These are phyloP conservation scores for Euphorbia tirucalli DNA, from an alignment of 345 rosid species.

Conservation along the genomic window DNA sequence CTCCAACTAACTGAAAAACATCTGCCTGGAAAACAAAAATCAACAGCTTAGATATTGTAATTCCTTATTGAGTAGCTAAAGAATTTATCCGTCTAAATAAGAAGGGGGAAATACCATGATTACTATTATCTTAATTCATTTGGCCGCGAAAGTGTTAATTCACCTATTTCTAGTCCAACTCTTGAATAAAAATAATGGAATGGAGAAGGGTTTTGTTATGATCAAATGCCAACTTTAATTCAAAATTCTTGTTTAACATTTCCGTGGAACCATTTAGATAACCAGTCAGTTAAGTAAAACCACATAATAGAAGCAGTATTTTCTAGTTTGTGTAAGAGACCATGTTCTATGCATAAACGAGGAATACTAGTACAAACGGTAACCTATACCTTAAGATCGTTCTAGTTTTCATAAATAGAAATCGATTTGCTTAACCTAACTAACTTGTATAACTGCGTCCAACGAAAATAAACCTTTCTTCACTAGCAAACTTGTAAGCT, in stretches of 20 bases:
- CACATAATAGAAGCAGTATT: background rate
- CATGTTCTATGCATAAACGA: background rate
- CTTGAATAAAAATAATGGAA: background rate
- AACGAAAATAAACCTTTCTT: background rate
- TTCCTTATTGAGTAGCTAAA: background rate
- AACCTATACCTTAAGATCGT: background rate
- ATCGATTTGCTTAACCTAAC: background rate
- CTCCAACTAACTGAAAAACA: constrained; percentile 69
- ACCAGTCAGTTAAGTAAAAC: background rate
- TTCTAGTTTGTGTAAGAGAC: background rate
- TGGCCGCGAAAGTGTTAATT: background rate
- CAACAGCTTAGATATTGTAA: constrained; percentile 15
- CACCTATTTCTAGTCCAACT: background rate
- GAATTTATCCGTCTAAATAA: background rate
- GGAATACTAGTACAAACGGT: background rate
- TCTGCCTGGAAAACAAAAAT: constrained; percentile 53
- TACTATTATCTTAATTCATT: background rate
- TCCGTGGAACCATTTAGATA: background rate
- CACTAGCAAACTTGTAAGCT: background rate
- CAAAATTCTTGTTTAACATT: background rate
- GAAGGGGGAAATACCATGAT: background rate
- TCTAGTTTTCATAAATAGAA: background rate
- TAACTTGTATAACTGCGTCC: background rate
- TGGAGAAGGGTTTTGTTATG: too few relatives aligned
- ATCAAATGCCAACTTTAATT: background rate